Evolutionary conservation across 805 yeast genomes (phyloP).

Genomic region (Candida bentonensis): DNA sequence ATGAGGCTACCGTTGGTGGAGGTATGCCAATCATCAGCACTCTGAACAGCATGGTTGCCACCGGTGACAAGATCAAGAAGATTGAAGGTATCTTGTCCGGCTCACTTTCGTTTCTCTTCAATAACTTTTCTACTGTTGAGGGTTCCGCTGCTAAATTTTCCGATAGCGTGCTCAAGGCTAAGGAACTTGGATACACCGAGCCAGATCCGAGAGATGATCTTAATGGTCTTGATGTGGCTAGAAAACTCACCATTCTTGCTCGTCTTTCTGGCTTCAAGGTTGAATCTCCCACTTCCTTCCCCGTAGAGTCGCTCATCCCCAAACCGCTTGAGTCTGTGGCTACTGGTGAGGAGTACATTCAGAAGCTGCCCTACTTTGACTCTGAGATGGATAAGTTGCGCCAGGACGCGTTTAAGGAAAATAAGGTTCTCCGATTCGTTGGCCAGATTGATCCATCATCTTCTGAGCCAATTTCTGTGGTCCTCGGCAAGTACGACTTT

Average conservation of each 20-base stretch:
- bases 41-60: constrained; percentile 70
- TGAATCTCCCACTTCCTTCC: constrained; percentile 81
- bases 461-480: constrained; percentile 59
- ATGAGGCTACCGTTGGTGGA: constrained; percentile 98
- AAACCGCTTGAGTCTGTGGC: constrained; percentile 47
- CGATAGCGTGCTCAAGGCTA: constrained; percentile 79
- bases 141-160: constrained; percentile 62
- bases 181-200: constrained; percentile 88
- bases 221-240: constrained; percentile 95
- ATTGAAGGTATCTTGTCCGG: constrained; percentile 97
- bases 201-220: constrained; percentile 99
- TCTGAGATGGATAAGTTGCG: constrained; percentile 62
- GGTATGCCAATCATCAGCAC: constrained; percentile 91
- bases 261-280: constrained; percentile 81
- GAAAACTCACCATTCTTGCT: constrained; percentile 93
- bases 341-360: constrained; percentile 66
- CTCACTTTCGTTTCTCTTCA: constrained; percentile 87
- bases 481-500: constrained; percentile 70
- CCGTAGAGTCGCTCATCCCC: constrained; percentile 89
- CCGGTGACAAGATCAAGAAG: constrained; percentile 85
- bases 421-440: constrained; percentile 84
- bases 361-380: constrained; percentile 72
- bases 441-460: constrained; percentile 70
- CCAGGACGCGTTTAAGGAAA: constrained; percentile 65
- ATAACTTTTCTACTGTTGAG: constrained; percentile 67